Conservation (phyloP, 1,284 basidiomycete genomes). For the Hemileia vastatrix region DNA sequence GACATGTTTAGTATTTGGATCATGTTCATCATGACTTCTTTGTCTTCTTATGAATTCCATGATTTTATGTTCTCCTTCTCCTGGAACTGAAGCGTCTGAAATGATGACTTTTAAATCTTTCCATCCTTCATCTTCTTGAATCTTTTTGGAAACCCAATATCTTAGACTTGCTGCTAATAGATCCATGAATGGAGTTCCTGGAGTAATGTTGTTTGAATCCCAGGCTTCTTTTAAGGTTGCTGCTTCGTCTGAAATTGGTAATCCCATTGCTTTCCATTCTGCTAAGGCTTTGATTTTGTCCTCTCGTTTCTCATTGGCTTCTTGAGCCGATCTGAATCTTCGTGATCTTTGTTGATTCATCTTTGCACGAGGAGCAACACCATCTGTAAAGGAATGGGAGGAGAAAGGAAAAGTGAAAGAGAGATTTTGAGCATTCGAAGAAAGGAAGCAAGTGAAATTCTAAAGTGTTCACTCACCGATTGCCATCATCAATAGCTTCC, state of each 20-base stretch:
- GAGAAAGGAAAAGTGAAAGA: not conserved
- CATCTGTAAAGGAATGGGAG: conserved; percentile 53
- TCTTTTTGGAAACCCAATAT: conserved; percentile 93
- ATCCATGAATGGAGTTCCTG: conserved; percentile 94
- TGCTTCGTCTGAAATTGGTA: conserved; percentile 71
- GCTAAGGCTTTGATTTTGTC: conserved; percentile 68
- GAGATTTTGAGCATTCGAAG: not conserved
- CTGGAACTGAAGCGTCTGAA: conserved; percentile 90
- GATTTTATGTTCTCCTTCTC: conserved; percentile 99
- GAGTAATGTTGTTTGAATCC: conserved; percentile 98
- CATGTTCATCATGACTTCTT: conserved; percentile 70
- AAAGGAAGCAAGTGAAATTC: conserved; percentile 14
- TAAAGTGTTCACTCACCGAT: conserved; percentile 57
- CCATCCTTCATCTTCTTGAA: conserved; percentile 92
- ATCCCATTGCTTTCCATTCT: conserved; percentile 88
- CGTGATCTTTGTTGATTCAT: conserved; percentile 98
- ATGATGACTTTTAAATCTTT: conserved; percentile 86
- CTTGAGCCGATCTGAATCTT: conserved; percentile 86
- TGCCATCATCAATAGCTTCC: conserved; percentile 93
- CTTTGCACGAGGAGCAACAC: conserved; percentile 94
- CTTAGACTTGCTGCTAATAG: conserved; percentile 77
- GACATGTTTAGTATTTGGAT: conserved; percentile 90
- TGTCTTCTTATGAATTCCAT: conserved; percentile 96
- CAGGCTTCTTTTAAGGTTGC: conserved; percentile 68
- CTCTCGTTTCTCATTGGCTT: conserved; percentile 86